Evolutionary conservation across 2,329 filamentous ascomycete species (phyloP).

Genomic region (Coniochaeta sp.): DNA sequence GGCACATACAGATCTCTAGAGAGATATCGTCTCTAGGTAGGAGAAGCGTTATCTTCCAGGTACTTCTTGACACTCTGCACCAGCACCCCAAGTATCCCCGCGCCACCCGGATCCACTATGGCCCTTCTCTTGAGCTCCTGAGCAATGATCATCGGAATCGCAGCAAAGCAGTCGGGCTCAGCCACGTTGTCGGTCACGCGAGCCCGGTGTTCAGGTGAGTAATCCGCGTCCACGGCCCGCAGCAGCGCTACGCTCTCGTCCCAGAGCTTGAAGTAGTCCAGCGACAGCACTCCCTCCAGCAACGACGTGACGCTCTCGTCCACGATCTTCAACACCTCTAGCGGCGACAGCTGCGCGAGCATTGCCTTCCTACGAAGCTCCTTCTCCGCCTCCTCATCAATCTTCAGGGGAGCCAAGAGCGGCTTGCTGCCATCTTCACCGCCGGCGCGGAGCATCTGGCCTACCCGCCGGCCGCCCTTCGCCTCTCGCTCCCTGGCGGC

Average conservation of each 20-base stretch:
- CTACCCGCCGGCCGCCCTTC: neutral
- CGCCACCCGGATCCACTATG: neutral
- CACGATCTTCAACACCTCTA: conserved; percentile 15
- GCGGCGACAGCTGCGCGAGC: conserved; percentile 11
- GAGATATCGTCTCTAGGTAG: neutral
- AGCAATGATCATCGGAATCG: neutral
- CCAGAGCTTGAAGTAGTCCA: conserved; percentile 17
- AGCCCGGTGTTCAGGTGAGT: neutral
- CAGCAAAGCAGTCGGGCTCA: neutral
- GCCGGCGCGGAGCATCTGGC: neutral
- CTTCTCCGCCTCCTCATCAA: conserved; percentile 1
- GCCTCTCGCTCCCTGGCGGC: neutral
- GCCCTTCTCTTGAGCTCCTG: neutral
- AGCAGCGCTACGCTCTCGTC: conserved; percentile 11
- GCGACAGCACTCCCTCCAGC: conserved; percentile 14
- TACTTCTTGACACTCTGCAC: neutral
- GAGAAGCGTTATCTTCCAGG: neutral
- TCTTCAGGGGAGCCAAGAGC: neutral
- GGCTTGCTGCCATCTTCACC: neutral
- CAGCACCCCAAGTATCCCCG: neutral
- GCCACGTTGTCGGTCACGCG: neutral
- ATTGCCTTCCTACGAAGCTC: conserved; percentile 4
- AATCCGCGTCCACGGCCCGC: conserved; percentile 4
- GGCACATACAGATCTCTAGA: neutral
- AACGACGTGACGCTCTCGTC: conserved; percentile 13